phyloP scores from a whole-genome alignment of 2,329 filamentous ascomycete species.

The Pseudogymnoascus sp. region DNA sequence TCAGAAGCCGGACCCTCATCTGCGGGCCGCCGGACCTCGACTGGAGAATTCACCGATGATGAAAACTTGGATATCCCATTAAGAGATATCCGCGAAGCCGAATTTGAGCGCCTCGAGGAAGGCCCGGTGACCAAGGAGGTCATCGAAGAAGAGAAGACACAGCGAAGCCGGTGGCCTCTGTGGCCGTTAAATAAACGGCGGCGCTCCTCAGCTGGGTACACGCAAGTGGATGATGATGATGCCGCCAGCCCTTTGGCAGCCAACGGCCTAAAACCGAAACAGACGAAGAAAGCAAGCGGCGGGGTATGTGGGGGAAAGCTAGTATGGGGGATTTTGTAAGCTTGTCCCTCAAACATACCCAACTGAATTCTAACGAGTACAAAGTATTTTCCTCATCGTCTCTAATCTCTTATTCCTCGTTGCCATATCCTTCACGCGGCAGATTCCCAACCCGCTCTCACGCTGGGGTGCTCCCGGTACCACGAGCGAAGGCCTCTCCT shows the following conservation, averaged over 20 bases:
- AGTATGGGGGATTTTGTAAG: constrained; percentile 3
- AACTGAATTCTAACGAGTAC: not conserved
- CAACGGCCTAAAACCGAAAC: not conserved
- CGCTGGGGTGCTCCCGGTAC: constrained; percentile 32
- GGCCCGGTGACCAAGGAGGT: not conserved
- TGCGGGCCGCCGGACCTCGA: not conserved
- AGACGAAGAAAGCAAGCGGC: not conserved
- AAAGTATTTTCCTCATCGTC: constrained; percentile 29
- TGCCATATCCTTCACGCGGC: constrained; percentile 25
- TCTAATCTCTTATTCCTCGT: constrained; percentile 27
- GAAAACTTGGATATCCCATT: not conserved
- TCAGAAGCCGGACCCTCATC: not conserved
- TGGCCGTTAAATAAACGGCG: not conserved
- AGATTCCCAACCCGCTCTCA: constrained; percentile 24
- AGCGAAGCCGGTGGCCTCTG: not conserved
- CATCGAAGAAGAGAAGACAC: not conserved
- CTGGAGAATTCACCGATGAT: constrained; percentile 1
- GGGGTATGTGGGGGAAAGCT: constrained; percentile 8
- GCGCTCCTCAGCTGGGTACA: not conserved
- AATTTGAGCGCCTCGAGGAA: not conserved
- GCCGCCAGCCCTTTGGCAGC: not conserved
- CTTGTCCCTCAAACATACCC: not conserved
- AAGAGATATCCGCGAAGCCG: constrained; percentile 1
- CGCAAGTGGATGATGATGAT: not conserved
- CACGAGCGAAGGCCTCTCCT: constrained; percentile 32